These are phyloP conservation scores for Rhynchospora breviuscula DNA, from an alignment of 176 grass and related monocot species.

Conservation along the genomic window DNA sequence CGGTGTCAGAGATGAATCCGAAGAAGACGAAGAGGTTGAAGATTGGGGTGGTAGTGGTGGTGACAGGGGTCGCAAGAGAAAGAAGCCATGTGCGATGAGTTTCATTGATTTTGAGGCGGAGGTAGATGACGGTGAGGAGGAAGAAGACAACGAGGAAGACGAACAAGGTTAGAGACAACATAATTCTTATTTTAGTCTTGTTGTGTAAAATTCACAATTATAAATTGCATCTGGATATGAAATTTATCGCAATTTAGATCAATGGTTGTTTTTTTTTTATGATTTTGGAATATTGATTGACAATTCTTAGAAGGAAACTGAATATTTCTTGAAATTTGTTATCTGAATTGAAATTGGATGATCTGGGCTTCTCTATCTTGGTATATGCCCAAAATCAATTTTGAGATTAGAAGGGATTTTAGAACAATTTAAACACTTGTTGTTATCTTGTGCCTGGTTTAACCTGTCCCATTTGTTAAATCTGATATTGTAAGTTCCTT, in stretches of 20 bases:
- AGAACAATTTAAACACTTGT: background rate
- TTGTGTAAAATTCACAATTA: background rate
- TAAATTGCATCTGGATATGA: background rate
- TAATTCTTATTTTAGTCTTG: background rate
- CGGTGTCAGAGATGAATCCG: constrained; percentile 13
- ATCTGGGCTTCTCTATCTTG: too few relatives aligned
- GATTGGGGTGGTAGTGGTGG: constrained; percentile 6
- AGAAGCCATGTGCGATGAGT: constrained; percentile 39
- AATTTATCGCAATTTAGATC: constrained; percentile 4
- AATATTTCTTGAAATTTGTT: too few relatives aligned
- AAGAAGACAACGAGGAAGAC: constrained; percentile 80
- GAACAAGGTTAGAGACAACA: constrained; percentile 34
- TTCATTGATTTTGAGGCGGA: constrained; percentile 78
- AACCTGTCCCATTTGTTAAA: background rate
- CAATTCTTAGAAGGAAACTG: background rate
- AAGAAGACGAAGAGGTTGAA: constrained; percentile 46
- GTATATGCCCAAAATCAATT: too few relatives aligned
- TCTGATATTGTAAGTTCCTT: background rate
- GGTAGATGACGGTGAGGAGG: constrained; percentile 80
- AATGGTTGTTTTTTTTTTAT: background rate
- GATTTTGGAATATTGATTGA: background rate
- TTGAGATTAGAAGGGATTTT: too few relatives aligned
- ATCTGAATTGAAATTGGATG: too few relatives aligned
- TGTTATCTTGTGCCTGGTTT: background rate
- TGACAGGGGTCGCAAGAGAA: constrained; percentile 14